A percentile compares a stretch with the other conserved stretches of the same genome.
Evolutionary conservation across 2,329 filamentous ascomycete species (phyloP).

Genomic region (Sarocladium kiliense): DNA sequence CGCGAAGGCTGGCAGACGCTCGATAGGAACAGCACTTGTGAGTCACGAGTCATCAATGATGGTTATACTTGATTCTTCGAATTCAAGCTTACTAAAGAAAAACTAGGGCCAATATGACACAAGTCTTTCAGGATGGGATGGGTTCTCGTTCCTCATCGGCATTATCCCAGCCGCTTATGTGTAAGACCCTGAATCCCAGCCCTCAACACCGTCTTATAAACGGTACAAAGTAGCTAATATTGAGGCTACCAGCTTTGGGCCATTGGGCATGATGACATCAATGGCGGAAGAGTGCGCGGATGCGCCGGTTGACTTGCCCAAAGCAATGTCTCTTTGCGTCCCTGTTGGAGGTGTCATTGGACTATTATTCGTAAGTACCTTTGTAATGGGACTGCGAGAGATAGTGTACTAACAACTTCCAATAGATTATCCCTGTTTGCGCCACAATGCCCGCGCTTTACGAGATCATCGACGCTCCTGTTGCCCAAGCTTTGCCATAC

Average conservation of each 20-base stretch:
- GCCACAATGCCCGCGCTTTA: slow-evolving; percentile 31
- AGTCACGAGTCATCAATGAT: too few relatives aligned
- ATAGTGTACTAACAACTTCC: too few relatives aligned
- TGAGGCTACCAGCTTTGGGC: slow-evolving; percentile 49
- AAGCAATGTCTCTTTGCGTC: slow-evolving; percentile 44
- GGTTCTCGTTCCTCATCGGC: slow-evolving; percentile 59
- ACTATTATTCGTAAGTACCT: slow-evolving; percentile 34
- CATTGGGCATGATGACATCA: slow-evolving; percentile 56
- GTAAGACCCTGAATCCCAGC: too few relatives aligned
- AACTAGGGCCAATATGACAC: too few relatives aligned
- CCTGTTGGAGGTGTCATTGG: neutral
- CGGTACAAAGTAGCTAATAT: too few relatives aligned
- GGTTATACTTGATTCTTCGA: too few relatives aligned
- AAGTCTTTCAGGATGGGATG: slow-evolving; percentile 49
- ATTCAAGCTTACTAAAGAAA: too few relatives aligned
- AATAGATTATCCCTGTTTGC: too few relatives aligned
- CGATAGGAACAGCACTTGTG: neutral
- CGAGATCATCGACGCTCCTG: slow-evolving; percentile 40
- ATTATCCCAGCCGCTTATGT: slow-evolving; percentile 54
- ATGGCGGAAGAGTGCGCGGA: slow-evolving; percentile 63
- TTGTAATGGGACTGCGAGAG: too few relatives aligned
- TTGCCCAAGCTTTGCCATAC: slow-evolving; percentile 49
- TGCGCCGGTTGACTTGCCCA: slow-evolving; percentile 47
- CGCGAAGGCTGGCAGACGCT: neutral
- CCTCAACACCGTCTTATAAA: too few relatives aligned